Conservation (phyloP, 345 rosid genomes). For the Reutealis trisperma region DNA sequence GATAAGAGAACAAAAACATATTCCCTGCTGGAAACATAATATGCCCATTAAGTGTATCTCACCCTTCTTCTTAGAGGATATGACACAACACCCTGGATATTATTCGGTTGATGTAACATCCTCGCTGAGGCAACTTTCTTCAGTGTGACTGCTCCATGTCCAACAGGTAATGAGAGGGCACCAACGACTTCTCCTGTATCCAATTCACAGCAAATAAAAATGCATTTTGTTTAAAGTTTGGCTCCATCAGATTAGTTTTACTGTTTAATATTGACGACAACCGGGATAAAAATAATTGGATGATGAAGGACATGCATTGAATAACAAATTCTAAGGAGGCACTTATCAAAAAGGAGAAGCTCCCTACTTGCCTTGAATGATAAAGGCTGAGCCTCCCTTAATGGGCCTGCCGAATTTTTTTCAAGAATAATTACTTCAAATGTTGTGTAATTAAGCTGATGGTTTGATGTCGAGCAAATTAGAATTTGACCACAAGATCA, state of each 20-base stretch:
- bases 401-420: neutral
- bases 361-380: neutral
- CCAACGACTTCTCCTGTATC: constrained; percentile 92
- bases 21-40: neutral
- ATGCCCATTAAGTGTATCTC: constrained; percentile 14
- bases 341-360: neutral
- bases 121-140: constrained; percentile 80
- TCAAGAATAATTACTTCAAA: neutral
- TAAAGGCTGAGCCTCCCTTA: constrained; percentile 1
- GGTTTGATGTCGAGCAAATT: neutral
- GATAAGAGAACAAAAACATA: neutral
- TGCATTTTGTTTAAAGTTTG: neutral
- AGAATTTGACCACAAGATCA: too few relatives aligned
- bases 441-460: neutral
- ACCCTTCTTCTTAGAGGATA: constrained; percentile 78
- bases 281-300: neutral
- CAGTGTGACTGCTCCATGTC: constrained; percentile 55
- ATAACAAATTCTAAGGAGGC: neutral
- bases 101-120: constrained; percentile 61
- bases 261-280: neutral
- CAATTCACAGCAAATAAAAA: constrained; percentile 14
- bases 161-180: constrained; percentile 82
- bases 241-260: neutral
- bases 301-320: neutral
- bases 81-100: constrained; percentile 50